Conservation (phyloP, 495 filamentous ascomycete genomes). For the Opeltia flavorubescens region DNA sequence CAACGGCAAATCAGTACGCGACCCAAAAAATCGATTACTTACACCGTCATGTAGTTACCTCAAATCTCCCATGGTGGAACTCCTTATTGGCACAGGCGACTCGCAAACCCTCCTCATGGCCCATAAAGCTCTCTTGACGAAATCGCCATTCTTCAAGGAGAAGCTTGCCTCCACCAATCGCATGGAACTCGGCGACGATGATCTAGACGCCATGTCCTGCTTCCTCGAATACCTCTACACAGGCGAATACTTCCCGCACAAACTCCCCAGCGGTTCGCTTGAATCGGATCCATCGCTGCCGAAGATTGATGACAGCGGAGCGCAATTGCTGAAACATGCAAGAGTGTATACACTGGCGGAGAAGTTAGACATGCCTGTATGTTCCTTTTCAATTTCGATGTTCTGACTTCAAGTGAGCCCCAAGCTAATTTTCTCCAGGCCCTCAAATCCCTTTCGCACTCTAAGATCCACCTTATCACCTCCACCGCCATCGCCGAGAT, state of each 20-base stretch:
- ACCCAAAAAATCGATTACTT: not conserved
- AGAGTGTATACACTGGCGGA: conserved; percentile 78
- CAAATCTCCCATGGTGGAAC: conserved; percentile 63
- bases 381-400: not conserved
- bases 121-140: conserved; percentile 61
- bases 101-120: conserved; percentile 51
- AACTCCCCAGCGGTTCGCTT: conserved; percentile 23
- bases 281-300: conserved; percentile 44
- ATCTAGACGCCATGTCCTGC: conserved; percentile 70
- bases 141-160: conserved; percentile 61
- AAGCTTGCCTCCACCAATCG: conserved; percentile 41
- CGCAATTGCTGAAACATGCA: conserved; percentile 70
- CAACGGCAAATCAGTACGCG: too few relatives aligned
- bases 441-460: conserved; percentile 66
- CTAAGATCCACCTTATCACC: conserved; percentile 79
- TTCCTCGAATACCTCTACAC: conserved; percentile 92
- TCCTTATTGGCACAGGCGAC: conserved; percentile 54
- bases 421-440: too few relatives aligned
- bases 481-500: conserved; percentile 78
- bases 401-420: too few relatives aligned
- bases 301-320: conserved; percentile 52
- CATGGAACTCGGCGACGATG: conserved; percentile 54
- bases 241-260: conserved; percentile 67
- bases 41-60: conserved; percentile 31
- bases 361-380: conserved; percentile 48